phyloP scores from a whole-genome alignment of 441 rosid species.

The Gossypium lobatum region DNA sequence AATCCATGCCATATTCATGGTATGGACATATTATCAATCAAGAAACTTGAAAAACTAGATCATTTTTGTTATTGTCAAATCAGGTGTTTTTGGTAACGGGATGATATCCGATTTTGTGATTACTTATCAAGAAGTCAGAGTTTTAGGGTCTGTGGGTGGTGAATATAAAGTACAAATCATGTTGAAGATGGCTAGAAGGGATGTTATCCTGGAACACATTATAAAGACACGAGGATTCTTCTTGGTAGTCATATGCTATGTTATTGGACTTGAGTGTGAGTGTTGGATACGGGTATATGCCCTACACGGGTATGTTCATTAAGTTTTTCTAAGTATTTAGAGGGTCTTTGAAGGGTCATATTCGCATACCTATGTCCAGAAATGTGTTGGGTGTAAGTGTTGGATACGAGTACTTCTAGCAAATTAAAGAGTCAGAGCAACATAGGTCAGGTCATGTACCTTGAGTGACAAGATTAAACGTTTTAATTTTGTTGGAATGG shows the following conservation, averaged over 20 bases:
- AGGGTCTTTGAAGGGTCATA: neutral
- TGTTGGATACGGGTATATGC: neutral
- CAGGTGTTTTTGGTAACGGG: neutral
- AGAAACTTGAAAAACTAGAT: neutral
- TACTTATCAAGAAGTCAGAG: neutral
- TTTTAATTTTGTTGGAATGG: neutral
- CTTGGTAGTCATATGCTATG: neutral
- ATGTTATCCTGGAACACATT: neutral
- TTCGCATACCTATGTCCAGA: neutral
- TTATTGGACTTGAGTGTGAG: neutral
- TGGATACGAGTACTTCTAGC: neutral
- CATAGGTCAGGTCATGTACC: neutral
- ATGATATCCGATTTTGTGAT: neutral
- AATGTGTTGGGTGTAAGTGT: neutral
- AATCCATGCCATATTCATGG: slow-evolving; percentile 94
- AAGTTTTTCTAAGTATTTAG: neutral
- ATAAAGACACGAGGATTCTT: neutral
- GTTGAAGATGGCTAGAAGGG: neutral
- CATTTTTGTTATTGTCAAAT: neutral
- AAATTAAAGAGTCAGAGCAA: neutral
- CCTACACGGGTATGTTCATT: neutral
- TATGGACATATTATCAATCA: slow-evolving; percentile 20
- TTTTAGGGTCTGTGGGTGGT: neutral
- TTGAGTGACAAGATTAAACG: neutral
- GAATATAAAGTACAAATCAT: neutral